A percentile compares a stretch with the other conserved stretches of the same genome.
These are phyloP conservation scores for Saraca asoca DNA, from an alignment of 331 rosid species.

Conservation along the genomic window DNA sequence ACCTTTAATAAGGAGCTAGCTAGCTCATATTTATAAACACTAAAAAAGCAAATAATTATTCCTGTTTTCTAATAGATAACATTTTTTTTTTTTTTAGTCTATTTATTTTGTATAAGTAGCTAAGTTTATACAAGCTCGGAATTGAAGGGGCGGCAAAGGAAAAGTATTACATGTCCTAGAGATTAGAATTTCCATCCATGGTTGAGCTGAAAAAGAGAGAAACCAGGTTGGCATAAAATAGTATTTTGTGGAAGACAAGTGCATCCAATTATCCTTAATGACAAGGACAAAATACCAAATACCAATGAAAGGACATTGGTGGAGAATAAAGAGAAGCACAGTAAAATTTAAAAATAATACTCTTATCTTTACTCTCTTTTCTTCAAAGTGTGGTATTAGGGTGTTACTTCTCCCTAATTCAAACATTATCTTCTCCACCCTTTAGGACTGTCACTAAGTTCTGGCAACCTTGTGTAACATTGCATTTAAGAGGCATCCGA, in stretches of 20 bases:
- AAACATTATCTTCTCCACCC: conserved; percentile 33
- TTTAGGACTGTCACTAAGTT: conserved; percentile 2
- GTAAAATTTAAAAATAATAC: conserved; percentile 10
- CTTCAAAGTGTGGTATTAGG: conserved; percentile 42
- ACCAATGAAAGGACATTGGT: conserved; percentile 55
- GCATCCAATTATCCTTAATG: conserved; percentile 67
- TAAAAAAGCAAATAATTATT: no score
- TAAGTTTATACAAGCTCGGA: neutral
- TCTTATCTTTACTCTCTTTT: conserved; percentile 33
- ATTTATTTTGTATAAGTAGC: neutral
- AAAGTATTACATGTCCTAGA: no score
- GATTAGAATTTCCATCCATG: conserved; percentile 43
- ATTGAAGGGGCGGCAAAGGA: conserved; percentile 38
- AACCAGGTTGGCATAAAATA: conserved; percentile 60
- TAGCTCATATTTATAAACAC: no score
- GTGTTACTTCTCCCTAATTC: conserved; percentile 35
- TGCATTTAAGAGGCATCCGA: no score
- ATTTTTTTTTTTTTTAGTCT: no score
- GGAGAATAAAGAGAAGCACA: conserved; percentile 77
- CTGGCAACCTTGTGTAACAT: neutral
- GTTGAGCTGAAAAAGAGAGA: conserved; percentile 36
- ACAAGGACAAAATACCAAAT: conserved; percentile 66
- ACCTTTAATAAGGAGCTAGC: no score
- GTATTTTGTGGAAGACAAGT: conserved; percentile 49
- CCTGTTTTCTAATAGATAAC: no score